Percentiles rank a stretch among this genome's conserved stretches.
phyloP scores from a whole-genome alignment of 441 rosid species.

The Populus hybrid region DNA sequence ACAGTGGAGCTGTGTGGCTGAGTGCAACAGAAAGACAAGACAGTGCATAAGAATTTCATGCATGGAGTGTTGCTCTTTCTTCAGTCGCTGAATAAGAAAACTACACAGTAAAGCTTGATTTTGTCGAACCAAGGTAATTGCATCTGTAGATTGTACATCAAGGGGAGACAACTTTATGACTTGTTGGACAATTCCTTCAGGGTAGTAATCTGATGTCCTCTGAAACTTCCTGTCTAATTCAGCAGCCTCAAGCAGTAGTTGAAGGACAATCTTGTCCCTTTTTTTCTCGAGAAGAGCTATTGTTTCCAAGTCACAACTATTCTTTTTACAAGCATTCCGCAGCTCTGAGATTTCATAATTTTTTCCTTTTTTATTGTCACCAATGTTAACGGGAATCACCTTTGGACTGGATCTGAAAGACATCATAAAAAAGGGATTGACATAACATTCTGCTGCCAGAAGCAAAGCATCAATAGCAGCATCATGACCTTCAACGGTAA shows the following conservation, averaged over 20 bases:
- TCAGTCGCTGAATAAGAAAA: constrained; percentile 61
- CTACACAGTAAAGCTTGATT: constrained; percentile 64
- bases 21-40: constrained; percentile 66
- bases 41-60: constrained; percentile 78
- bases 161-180: constrained; percentile 47
- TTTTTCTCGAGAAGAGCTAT: constrained; percentile 60
- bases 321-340: constrained; percentile 33
- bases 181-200: constrained; percentile 47
- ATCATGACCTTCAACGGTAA: constrained; percentile 67
- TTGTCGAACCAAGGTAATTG: constrained; percentile 78
- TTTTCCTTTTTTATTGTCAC: constrained; percentile 27
- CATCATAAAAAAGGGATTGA: constrained; percentile 75
- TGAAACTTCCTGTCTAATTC: constrained; percentile 59
- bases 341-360: constrained; percentile 30
- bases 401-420: constrained; percentile 44
- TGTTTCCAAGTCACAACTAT: constrained; percentile 38
- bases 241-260: constrained; percentile 73
- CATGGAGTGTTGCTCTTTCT: constrained; percentile 61
- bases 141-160: constrained; percentile 62
- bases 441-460: constrained; percentile 88
- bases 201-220: constrained; percentile 31
- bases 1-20: constrained; percentile 67
- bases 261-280: constrained; percentile 76
- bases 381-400: constrained; percentile 16
- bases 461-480: constrained; percentile 87